Evolutionary conservation across 169 alveolate species (phyloP).

Genomic region (Plasmodium malariae): DNA sequence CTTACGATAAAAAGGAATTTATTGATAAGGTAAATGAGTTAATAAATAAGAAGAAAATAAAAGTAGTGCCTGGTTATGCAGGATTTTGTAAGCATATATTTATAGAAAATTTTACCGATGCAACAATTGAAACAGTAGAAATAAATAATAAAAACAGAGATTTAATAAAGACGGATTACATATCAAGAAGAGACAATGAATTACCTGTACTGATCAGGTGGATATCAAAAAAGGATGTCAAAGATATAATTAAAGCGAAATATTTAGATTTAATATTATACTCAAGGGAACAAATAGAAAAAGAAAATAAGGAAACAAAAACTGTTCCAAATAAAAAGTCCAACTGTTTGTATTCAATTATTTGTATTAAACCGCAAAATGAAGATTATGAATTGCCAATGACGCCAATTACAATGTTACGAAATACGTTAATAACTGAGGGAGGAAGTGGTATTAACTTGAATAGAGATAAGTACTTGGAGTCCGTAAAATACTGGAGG

Average conservation of each 20-base stretch:
- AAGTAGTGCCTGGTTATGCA: conserved; percentile 95
- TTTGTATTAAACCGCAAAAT: conserved; percentile 83
- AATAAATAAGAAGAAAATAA: conserved; percentile 65
- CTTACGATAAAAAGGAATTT: conserved; percentile 81
- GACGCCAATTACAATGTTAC: conserved; percentile 97
- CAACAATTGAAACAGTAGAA: conserved; percentile 88
- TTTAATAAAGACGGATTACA: conserved; percentile 92
- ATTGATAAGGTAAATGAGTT: conserved; percentile 81
- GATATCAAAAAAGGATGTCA: conserved; percentile 89
- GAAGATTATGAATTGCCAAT: conserved; percentile 94
- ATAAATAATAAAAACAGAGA: conserved; percentile 93
- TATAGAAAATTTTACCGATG: conserved; percentile 95
- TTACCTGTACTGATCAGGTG: conserved; percentile 97
- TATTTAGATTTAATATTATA: conserved; percentile 96
- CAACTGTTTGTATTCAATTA: conserved; percentile 79
- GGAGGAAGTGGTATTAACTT: conserved; percentile 99
- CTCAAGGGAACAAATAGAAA: conserved; percentile 94
- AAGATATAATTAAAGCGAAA: conserved; percentile 86
- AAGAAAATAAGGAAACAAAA: conserved; percentile 88
- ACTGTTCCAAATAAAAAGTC: conserved; percentile 35
- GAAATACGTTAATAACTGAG: conserved; percentile 96
- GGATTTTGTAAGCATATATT: conserved; percentile 98
- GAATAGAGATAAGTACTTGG: conserved; percentile 91
- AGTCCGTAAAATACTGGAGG: conserved; percentile 97
- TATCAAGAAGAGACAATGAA: conserved; percentile 95